Evolutionary conservation across 768 basidiomycete species (phyloP), one percentile per base, ranked within the genome.

Genomic region (Boletus rubroflammeus): DNA sequence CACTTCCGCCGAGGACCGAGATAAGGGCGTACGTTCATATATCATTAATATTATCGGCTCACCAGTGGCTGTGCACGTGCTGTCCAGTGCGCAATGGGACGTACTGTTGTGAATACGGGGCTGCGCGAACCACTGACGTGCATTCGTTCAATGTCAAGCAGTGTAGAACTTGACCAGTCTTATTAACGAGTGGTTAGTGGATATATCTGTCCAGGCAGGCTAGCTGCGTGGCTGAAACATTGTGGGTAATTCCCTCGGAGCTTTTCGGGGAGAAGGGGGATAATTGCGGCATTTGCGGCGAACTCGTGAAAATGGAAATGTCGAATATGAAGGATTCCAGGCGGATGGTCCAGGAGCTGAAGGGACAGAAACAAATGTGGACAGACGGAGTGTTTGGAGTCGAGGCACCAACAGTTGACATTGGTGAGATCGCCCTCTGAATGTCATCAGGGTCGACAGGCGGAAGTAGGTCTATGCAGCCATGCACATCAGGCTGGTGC

Each of bases 201-300:
- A 34, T 17, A 19, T 51, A 14, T 14, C 21, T 4, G 29, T 15
- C 26, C 47, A 14, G 49, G 43, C 50, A n/a, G 42, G 48, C 15
- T 41, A 19, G 35, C 29, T 32, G 41, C 13, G 50, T 25, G 39
- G 42, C 47, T 47, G 36, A 35, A 32, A 28, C 45, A 29, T 57
- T 9, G 47, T 26, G 48, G 28, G 53, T 28, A 39, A 53, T 55
- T 55, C 34, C 43, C 43, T 61, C 61, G 63, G 63, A 41, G 23
- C 15, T 38, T 55, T 63, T 66, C 40, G 46, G 53, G 55, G 50
- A 43, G 40, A 51, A 51, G 47, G 51, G 43, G 28, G 51, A 25
- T 41, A 25, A 53, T 66, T 45, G 63, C 57, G 64, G 61, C 32
- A 54, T 45, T 36, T 62, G 56, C 39, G 62, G 60, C 45, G 53